phyloP scores from a whole-genome alignment of 495 filamentous ascomycete genomes.

The Daldinia bambusicola region DNA sequence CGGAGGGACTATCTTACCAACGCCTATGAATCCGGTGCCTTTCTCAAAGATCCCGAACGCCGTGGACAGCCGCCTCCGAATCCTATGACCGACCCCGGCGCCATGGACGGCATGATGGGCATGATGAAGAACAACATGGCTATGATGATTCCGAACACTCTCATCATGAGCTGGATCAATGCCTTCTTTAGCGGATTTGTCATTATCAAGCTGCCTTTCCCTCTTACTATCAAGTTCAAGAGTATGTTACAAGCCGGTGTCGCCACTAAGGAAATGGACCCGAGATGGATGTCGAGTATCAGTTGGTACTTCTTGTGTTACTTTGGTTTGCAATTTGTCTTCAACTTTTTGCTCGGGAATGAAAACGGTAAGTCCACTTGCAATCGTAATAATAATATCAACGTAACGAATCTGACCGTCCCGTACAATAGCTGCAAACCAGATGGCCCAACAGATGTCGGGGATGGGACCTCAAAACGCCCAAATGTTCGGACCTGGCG shows the following conservation, averaged over 20 bases:
- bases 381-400: neutral
- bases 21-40: constrained; percentile 83
- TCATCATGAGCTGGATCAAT: constrained; percentile 99
- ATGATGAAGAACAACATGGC: constrained; percentile 99
- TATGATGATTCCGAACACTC: constrained; percentile 98
- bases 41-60: constrained; percentile 86
- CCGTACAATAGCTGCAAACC: constrained; percentile 79
- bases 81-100: constrained; percentile 95
- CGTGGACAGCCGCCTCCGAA: constrained; percentile 89
- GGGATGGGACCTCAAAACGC: constrained; percentile 74
- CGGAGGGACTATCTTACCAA: constrained; percentile 83
- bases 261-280: constrained; percentile 93
- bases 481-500: constrained; percentile 90
- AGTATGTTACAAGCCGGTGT: constrained; percentile 98
- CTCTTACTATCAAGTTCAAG: constrained; percentile 97
- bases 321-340: constrained; percentile 96
- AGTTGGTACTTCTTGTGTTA: constrained; percentile 99
- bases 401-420: constrained; percentile 23
- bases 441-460: constrained; percentile 94
- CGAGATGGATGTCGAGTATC: constrained; percentile 96
- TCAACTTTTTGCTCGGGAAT: constrained; percentile 94
- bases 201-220: constrained; percentile 98
- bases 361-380: constrained; percentile 79
- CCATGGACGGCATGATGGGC: constrained; percentile 99
- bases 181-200: constrained; percentile 98